These are phyloP conservation scores for Erysimum cheiri DNA, from an alignment of 441 rosid species.

Conservation along the genomic window DNA sequence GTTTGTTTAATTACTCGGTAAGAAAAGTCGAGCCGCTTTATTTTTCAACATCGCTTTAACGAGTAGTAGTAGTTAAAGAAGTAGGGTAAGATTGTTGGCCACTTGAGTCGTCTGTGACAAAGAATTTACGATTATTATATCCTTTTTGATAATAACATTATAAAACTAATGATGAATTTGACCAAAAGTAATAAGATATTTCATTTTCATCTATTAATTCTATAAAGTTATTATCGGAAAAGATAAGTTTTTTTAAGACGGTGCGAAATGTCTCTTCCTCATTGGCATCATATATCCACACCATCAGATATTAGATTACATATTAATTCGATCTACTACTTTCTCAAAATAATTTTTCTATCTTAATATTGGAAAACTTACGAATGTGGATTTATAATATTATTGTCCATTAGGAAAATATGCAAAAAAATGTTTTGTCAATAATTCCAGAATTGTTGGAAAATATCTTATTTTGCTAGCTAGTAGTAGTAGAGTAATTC, in stretches of 20 bases:
- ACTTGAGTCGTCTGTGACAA: slow-evolving; percentile 41
- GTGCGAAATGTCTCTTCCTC: slow-evolving; percentile 37
- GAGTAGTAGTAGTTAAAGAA: slow-evolving; percentile 45
- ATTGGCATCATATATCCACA: slow-evolving; percentile 32
- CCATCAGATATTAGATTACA: slow-evolving; percentile 3
- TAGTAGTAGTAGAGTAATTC: too few relatives aligned
- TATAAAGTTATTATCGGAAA: slow-evolving; percentile 24
- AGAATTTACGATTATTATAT: slow-evolving; percentile 32
- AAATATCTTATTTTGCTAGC: not conserved
- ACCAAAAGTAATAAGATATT: slow-evolving; percentile 23
- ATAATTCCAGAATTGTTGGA: slow-evolving; percentile 2
- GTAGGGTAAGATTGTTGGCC: slow-evolving; percentile 50
- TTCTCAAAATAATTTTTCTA: not conserved
- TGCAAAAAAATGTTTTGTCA: not conserved
- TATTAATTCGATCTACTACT: not conserved
- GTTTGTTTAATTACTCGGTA: slow-evolving; percentile 14
- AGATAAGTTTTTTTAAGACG: slow-evolving; percentile 40
- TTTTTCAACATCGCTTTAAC: slow-evolving; percentile 40
- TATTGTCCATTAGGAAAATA: not conserved
- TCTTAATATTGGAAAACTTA: not conserved
- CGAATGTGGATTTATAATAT: not conserved
- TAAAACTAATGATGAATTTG: slow-evolving; percentile 35
- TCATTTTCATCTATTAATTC: slow-evolving; percentile 34
- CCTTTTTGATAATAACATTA: slow-evolving; percentile 31
- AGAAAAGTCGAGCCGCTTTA: slow-evolving; percentile 45